Evolutionary conservation across 2,329 filamentous ascomycete genomes (phyloP).

Genomic region (Trichophyton verrucosum): DNA sequence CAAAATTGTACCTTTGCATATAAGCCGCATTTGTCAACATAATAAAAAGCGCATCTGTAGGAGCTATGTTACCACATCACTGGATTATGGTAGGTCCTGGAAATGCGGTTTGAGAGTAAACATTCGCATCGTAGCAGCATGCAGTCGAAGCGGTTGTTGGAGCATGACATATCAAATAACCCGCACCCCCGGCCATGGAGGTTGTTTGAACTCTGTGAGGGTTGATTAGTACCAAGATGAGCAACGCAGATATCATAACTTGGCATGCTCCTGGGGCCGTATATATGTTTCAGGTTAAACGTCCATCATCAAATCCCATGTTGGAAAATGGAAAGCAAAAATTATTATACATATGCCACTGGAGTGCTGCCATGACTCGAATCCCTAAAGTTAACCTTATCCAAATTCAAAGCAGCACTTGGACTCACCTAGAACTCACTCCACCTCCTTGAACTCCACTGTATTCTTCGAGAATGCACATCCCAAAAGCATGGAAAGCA

Average conservation of each 20-base stretch:
- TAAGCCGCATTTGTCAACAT: background rate
- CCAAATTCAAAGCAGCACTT: background rate
- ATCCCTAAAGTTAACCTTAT: background rate
- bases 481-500: background rate
- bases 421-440: background rate
- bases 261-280: background rate
- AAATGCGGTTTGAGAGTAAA: background rate
- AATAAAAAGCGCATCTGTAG: background rate
- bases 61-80: background rate
- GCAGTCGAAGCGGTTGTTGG: background rate
- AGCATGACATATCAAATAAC: background rate
- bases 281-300: background rate
- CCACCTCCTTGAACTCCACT: background rate
- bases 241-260: background rate
- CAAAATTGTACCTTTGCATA: background rate
- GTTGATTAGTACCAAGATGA: background rate
- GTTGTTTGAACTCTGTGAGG: background rate
- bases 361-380: background rate
- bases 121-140: background rate
- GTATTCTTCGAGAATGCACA: background rate
- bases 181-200: background rate
- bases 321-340: background rate
- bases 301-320: background rate
- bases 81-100: background rate
- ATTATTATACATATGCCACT: background rate